Percentiles rank a stretch among this genome's conserved stretches.
Conservation (phyloP, 2,329 filamentous ascomycete genomes). For the Fusarium sp. region DNA sequence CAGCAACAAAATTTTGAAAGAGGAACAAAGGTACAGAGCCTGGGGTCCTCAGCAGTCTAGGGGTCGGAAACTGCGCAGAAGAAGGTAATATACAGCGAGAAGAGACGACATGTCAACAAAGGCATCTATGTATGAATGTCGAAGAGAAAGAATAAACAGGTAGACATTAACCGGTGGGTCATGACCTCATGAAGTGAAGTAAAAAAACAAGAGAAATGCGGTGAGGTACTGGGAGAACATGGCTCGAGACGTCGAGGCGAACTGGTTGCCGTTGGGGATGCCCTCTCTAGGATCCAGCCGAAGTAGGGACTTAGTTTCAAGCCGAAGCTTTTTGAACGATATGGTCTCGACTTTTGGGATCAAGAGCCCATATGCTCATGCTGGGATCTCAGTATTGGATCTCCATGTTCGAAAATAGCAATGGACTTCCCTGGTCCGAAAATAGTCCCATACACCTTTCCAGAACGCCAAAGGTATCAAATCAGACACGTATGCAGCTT, state of each 20-base stretch:
- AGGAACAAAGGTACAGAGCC: slow-evolving; percentile 9
- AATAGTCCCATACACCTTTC: slow-evolving; percentile 47
- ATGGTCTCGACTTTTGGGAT: slow-evolving; percentile 7
- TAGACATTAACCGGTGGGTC: slow-evolving; percentile 52
- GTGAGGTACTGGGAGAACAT: slow-evolving; percentile 24
- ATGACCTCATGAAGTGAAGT: slow-evolving; percentile 50
- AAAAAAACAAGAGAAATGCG: slow-evolving; percentile 24
- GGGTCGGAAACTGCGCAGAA: slow-evolving; percentile 45
- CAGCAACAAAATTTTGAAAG: slow-evolving; percentile 15
- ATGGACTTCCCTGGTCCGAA: slow-evolving; percentile 34
- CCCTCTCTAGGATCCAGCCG: slow-evolving; percentile 39
- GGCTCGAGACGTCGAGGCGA: slow-evolving; percentile 10
- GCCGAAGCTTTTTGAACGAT: slow-evolving; percentile 20
- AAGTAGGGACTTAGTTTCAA: slow-evolving; percentile 36
- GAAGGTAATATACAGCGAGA: slow-evolving; percentile 49
- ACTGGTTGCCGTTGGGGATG: slow-evolving; percentile 11
- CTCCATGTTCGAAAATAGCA: slow-evolving; percentile 33
- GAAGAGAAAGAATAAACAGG: slow-evolving; percentile 45
- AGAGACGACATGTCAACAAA: slow-evolving; percentile 29
- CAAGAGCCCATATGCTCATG: slow-evolving; percentile 22
- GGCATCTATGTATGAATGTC: slow-evolving; percentile 27
- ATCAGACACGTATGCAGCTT: slow-evolving; percentile 46
- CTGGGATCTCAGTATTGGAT: slow-evolving; percentile 29
- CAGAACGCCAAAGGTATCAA: slow-evolving; percentile 53
- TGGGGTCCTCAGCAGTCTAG: slow-evolving; percentile 40